phyloP scores from a whole-genome alignment of 805 yeast species.

The Kluyveromyces dobzhanskii region DNA sequence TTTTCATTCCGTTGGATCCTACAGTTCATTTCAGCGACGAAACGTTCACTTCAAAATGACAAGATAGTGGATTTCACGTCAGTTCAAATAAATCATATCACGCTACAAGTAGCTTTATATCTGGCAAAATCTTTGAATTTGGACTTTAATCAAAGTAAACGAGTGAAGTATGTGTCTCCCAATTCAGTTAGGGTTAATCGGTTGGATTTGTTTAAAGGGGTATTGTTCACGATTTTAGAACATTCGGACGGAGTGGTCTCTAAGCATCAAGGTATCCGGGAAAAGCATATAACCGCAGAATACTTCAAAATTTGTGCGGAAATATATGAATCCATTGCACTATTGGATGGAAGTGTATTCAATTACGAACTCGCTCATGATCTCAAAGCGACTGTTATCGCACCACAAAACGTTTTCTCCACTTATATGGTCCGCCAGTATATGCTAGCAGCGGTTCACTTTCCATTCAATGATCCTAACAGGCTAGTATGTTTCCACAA shows the following conservation, averaged over 20 bases:
- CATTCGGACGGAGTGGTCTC: not conserved
- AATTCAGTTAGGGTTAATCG: conserved; percentile 6
- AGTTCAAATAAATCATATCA: not conserved
- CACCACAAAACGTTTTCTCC: conserved; percentile 12
- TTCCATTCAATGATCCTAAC: conserved; percentile 33
- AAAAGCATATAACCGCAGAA: conserved; percentile 1
- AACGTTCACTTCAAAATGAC: not conserved
- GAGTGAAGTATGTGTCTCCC: conserved; percentile 2
- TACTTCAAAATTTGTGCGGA: conserved; percentile 12
- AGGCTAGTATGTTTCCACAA: conserved; percentile 29
- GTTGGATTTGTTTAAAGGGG: conserved; percentile 11
- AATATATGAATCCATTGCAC: conserved; percentile 12
- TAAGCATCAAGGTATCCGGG: not conserved
- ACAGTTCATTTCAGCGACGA: conserved; percentile 13
- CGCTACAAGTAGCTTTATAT: not conserved
- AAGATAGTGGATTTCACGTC: not conserved
- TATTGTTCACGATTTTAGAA: conserved; percentile 11
- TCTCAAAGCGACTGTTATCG: conserved; percentile 7
- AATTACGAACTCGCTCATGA: conserved; percentile 10
- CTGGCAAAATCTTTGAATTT: conserved; percentile 7
- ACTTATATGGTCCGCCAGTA: conserved; percentile 34
- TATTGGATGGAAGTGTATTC: conserved; percentile 11
- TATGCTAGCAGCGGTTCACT: conserved; percentile 29
- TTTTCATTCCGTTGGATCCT: conserved; percentile 15
- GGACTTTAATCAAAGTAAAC: conserved; percentile 4